Conservation (phyloP, 2,329 filamentous ascomycete genomes). For the Neonectria punicea region DNA sequence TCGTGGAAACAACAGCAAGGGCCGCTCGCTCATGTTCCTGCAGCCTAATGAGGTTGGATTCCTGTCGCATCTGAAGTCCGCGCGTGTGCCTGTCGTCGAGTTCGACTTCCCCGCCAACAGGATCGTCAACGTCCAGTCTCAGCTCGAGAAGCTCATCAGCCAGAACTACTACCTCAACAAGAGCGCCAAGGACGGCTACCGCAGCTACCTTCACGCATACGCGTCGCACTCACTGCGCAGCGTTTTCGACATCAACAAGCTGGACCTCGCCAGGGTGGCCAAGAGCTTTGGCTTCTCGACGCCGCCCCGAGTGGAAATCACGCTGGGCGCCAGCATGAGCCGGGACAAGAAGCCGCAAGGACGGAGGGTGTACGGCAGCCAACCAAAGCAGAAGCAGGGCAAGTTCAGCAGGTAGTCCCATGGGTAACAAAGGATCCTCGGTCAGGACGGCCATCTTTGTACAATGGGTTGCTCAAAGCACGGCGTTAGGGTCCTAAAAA, state of each 20-base stretch:
- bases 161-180: slow-evolving; percentile 99
- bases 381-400: slow-evolving; percentile 68
- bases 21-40: slow-evolving; percentile 91
- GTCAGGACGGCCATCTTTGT: slow-evolving; percentile 32
- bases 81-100: slow-evolving; percentile 92
- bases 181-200: slow-evolving; percentile 80
- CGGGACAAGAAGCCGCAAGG: slow-evolving; percentile 72
- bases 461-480: slow-evolving; percentile 41
- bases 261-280: slow-evolving; percentile 85
- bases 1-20: slow-evolving; percentile 83
- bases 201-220: slow-evolving; percentile 94
- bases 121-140: slow-evolving; percentile 88
- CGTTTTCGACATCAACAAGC: slow-evolving; percentile 82
- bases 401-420: slow-evolving; percentile 38
- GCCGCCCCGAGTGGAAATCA: slow-evolving; percentile 85
- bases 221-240: slow-evolving; percentile 73
- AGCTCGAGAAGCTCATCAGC: slow-evolving; percentile 92
- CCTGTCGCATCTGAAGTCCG: slow-evolving; percentile 88
- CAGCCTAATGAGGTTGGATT: slow-evolving; percentile 94
- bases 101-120: slow-evolving; percentile 95
- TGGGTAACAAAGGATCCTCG: slow-evolving; percentile 21
- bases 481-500: slow-evolving; percentile 46
- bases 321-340: slow-evolving; percentile 82
- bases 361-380: slow-evolving; percentile 79
- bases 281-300: slow-evolving; percentile 85